Base-by-base conservation (phyloP, 306 rosid species). In the Albizia julibrissin region DNA sequence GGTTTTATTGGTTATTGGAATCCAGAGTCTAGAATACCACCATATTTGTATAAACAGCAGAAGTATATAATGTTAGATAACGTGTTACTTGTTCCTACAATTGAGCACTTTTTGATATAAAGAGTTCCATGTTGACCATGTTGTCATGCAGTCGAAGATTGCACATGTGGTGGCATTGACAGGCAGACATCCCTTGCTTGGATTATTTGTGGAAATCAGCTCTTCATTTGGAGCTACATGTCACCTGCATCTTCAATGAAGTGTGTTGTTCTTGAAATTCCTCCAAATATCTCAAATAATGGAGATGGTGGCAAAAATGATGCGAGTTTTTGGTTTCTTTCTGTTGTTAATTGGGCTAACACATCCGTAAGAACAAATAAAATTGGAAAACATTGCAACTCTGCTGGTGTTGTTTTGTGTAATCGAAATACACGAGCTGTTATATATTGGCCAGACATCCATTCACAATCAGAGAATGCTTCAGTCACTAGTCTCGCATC, bases 371-470 rank as follows among this genome's bases (percentile, higher is more conserved):
- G 89, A 56, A 80, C 83, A 0, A 88, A 87, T 72, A 88, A 82
- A 80, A 83, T 79, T 78, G 83, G 88, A 1, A 92, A 89, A 66
- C 92, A 89, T 22, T 81, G 84, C 62, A 87, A 78, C 76, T 82
- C 92, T 19, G 93, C 86, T 27, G 96, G 93, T 70, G 76, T 92
- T 79, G 74, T 95, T 72, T 39, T 93, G 80, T 93, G 97, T 74
- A 89, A 88, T 68, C 66, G 72, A 49, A 90, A 84, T 69, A 89
- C 94, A 2, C 89, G 90, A 69, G 91, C 90, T 81, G 86, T 89
- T 62, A 64, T 93, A 47, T 95, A 89, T 87, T 95, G 99, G 99
- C 92, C 91, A 6, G 92, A 93, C 46, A 83, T 93, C 34, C 89
- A 90, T 74, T 88, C 90, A 47, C 92, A 84, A 69, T 86, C 79